These are phyloP conservation scores for Lathyrus tuberosus DNA, from an alignment of 306 rosid species.

Conservation along the genomic window DNA sequence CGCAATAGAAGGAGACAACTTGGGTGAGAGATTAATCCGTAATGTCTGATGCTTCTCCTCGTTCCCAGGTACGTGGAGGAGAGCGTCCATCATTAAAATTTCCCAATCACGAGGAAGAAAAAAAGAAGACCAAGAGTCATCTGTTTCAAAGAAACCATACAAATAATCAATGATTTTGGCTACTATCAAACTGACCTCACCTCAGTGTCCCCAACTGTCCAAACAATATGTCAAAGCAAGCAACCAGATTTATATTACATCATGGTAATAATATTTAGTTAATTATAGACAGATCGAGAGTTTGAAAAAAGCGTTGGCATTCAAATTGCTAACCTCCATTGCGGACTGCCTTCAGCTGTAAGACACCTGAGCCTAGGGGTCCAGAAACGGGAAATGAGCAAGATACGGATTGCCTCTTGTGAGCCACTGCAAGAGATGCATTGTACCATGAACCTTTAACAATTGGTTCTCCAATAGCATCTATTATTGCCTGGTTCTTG, in stretches of 20 bases:
- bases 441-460: constrained; percentile 93
- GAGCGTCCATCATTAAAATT: constrained; percentile 87
- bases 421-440: constrained; percentile 95
- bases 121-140: constrained; percentile 73
- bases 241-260: constrained; percentile 4
- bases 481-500: constrained; percentile 62
- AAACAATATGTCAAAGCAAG: constrained; percentile 7
- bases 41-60: constrained; percentile 65
- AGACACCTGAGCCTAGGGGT: constrained; percentile 76
- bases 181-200: constrained; percentile 19
- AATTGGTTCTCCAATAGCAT: constrained; percentile 90
- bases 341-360: constrained; percentile 87
- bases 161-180: constrained; percentile 24
- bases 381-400: constrained; percentile 92
- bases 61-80: constrained; percentile 80
- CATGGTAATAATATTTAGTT: constrained; percentile 7
- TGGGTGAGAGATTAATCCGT: constrained; percentile 64
- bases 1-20: constrained; percentile 45
- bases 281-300: neutral
- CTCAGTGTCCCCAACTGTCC: neutral
- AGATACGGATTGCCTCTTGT: constrained; percentile 81
- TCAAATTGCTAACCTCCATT: constrained; percentile 66
- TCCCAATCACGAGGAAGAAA: constrained; percentile 81
- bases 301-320: neutral
- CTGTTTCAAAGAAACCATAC: constrained; percentile 50